Evolutionary conservation across 192 early-diverging fungal genomes (phyloP).

Genomic region (Coemansia sp.): DNA sequence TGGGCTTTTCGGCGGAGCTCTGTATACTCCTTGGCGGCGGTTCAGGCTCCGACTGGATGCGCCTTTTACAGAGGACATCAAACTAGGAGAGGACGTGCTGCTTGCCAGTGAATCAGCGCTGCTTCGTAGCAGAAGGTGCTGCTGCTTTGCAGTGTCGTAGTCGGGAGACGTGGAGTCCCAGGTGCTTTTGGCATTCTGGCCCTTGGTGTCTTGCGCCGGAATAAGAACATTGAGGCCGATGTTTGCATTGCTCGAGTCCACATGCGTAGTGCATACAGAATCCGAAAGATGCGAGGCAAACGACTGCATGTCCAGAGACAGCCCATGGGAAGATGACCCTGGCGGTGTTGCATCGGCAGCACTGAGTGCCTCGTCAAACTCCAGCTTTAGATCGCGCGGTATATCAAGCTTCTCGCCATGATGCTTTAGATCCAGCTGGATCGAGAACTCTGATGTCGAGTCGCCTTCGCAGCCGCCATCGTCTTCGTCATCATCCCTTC

Average conservation of each 20-base stretch:
- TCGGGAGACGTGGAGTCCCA: slow-evolving; percentile 48
- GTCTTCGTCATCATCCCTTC: slow-evolving; percentile 18
- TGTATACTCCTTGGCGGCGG: slow-evolving; percentile 45
- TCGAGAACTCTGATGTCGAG: slow-evolving; percentile 36
- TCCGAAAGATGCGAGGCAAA: slow-evolving; percentile 7
- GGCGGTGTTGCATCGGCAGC: slow-evolving; percentile 39
- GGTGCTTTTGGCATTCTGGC: slow-evolving; percentile 14
- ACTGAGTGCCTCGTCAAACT: slow-evolving; percentile 46
- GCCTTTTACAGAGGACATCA: not conserved
- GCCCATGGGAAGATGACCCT: slow-evolving; percentile 15
- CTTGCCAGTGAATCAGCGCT: slow-evolving; percentile 27
- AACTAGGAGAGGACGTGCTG: slow-evolving; percentile 16
- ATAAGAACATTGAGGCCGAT: slow-evolving; percentile 41
- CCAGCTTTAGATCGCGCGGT: slow-evolving; percentile 47
- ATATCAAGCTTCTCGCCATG: slow-evolving; percentile 34
- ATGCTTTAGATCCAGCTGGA: slow-evolving; percentile 38
- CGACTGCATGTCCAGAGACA: slow-evolving; percentile 16
- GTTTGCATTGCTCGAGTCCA: slow-evolving; percentile 11
- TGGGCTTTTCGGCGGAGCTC: slow-evolving; percentile 26
- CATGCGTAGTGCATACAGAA: slow-evolving; percentile 13
- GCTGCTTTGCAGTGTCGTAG: slow-evolving; percentile 4
- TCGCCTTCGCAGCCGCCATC: slow-evolving; percentile 5
- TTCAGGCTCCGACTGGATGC: slow-evolving; percentile 4
- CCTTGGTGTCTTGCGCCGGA: slow-evolving; percentile 10
- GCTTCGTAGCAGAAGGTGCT: slow-evolving; percentile 8